Evolutionary conservation across 2,329 filamentous ascomycete species (phyloP).

Genomic region (Alternaria infectoria): DNA sequence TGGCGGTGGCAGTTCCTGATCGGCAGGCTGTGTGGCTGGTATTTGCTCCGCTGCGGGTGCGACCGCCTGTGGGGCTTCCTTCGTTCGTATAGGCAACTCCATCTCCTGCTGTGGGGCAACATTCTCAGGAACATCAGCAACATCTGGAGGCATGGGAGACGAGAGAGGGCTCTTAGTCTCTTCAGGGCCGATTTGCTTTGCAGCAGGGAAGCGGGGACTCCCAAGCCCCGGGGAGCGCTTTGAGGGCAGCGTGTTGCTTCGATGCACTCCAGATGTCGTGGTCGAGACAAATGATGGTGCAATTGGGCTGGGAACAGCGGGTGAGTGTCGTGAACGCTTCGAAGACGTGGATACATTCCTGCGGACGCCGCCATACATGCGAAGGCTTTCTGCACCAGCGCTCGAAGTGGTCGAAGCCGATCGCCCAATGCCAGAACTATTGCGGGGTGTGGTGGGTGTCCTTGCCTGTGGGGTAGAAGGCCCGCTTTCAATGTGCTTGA

Average conservation of each 20-base stretch:
- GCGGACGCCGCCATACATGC: constrained; percentile 78
- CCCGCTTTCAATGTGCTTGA: constrained; percentile 73
- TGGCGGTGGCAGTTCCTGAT: constrained; percentile 14
- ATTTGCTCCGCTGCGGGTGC: background rate
- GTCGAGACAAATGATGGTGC: constrained; percentile 40
- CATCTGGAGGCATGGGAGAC: constrained; percentile 21
- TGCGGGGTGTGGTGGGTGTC: constrained; percentile 55
- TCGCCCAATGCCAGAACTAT: constrained; percentile 68
- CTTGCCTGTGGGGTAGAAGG: constrained; percentile 60
- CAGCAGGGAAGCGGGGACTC: constrained; percentile 39
- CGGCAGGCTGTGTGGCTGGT: constrained; percentile 11
- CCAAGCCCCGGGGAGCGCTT: constrained; percentile 78
- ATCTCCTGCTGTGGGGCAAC: constrained; percentile 12
- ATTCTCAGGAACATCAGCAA: constrained; percentile 16
- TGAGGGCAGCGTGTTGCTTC: constrained; percentile 92
- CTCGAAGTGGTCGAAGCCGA: constrained; percentile 74
- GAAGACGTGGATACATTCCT: constrained; percentile 93
- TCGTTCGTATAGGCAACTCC: constrained; percentile 1
- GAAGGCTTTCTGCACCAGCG: constrained; percentile 83
- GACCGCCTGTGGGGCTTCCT: background rate
- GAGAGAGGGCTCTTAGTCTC: constrained; percentile 31
- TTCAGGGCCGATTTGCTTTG: constrained; percentile 57
- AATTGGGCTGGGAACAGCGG: constrained; percentile 70
- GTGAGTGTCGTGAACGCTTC: constrained; percentile 79
- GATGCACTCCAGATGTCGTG: constrained; percentile 64